phyloP scores from a whole-genome alignment of 345 rosid species.

The Stellera chamaejasme region DNA sequence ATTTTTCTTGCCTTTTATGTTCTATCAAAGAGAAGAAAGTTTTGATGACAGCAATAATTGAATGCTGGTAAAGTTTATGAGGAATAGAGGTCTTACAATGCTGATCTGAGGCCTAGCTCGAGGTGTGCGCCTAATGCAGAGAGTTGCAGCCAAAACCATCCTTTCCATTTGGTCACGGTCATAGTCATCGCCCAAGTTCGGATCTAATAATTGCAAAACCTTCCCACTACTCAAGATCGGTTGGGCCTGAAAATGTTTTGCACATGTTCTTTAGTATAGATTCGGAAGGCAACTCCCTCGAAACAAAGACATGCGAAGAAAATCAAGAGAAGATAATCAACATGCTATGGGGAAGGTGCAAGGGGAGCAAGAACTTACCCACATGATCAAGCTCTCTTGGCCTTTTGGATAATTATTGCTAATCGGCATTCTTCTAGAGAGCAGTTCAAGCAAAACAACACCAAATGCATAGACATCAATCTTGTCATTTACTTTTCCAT shows the following conservation, averaged over 20 bases:
- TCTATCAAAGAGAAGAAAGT: not conserved
- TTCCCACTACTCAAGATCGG: conserved; percentile 63
- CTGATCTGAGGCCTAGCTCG: conserved; percentile 71
- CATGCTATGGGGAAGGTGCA: conserved; percentile 2
- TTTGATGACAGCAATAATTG: too few relatives aligned
- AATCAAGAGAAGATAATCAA: not conserved
- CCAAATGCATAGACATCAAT: conserved; percentile 93
- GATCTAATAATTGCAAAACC: conserved; percentile 54
- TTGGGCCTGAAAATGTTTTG: conserved; percentile 49
- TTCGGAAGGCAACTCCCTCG: too few relatives aligned
- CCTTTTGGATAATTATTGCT: conserved; percentile 55
- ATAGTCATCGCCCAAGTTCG: conserved; percentile 30
- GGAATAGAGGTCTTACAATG: conserved; percentile 33
- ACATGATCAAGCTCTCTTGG: conserved; percentile 85
- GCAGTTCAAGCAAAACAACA: conserved; percentile 91
- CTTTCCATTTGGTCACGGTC: conserved; percentile 48
- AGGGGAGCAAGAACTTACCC: conserved; percentile 48
- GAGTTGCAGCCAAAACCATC: conserved; percentile 82
- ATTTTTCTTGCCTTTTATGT: not conserved
- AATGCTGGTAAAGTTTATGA: not conserved
- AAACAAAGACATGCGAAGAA: not conserved
- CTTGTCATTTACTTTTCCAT: conserved; percentile 84
- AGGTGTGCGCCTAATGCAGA: conserved; percentile 67
- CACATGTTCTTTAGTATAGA: conserved; percentile 1
- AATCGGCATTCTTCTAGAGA: conserved; percentile 86